Evolutionary conservation across 2,329 filamentous ascomycete genomes (phyloP).

Genomic region (Furcasterigmium furcatum): DNA sequence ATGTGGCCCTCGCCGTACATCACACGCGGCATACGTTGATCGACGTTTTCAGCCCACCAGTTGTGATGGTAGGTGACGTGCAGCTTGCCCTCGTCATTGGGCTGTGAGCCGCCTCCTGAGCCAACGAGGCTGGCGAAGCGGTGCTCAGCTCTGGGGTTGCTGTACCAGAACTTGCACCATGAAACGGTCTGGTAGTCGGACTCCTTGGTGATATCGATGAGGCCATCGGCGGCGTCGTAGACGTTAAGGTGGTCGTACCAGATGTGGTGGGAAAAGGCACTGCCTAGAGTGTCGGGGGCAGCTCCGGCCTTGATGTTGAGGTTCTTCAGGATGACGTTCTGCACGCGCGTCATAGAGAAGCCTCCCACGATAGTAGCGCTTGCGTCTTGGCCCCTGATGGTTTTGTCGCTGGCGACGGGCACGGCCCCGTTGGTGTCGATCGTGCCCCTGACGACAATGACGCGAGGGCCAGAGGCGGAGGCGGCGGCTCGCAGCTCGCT

Average conservation of each 20-base stretch:
- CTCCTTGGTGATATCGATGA: not conserved
- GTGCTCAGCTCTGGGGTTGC: not conserved
- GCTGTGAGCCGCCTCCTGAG: not conserved
- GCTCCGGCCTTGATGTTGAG: not conserved
- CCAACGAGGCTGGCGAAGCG: not conserved
- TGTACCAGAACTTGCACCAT: not conserved
- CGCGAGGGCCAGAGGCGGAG: not conserved
- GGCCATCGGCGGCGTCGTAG: not conserved
- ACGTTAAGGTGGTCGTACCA: not conserved
- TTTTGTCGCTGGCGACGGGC: not conserved
- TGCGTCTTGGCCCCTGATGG: not conserved
- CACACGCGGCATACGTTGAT: not conserved
- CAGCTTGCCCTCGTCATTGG: not conserved
- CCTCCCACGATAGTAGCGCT: not conserved
- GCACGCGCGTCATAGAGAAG: not conserved
- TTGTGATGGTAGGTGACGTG: not conserved
- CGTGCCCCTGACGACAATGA: not conserved
- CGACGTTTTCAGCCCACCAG: not conserved
- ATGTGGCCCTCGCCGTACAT: not conserved
- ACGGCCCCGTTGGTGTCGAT: not conserved
- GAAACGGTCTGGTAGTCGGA: not conserved
- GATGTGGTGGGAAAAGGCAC: not conserved
- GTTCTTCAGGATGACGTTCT: not conserved
- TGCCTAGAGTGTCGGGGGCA: not conserved
- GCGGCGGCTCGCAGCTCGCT: not conserved